A percentile compares a stretch with the other conserved stretches of the same genome.
Conservation (phyloP, 2,329 filamentous ascomycete species). For the Colletotrichum truncatum region DNA sequence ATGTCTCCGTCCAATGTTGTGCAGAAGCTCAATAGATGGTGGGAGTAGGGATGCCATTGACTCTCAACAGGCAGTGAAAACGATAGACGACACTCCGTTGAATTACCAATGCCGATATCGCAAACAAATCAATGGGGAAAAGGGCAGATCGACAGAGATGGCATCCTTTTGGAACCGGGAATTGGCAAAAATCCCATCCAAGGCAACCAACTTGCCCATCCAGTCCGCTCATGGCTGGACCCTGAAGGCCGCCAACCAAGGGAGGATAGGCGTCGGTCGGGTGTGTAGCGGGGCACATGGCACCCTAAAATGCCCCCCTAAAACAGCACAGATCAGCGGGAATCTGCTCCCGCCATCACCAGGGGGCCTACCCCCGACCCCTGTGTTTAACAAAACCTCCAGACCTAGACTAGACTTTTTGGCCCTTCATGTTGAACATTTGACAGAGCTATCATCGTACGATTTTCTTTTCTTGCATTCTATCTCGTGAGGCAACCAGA, state of each 20-base stretch:
- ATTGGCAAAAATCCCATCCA: conserved; percentile 1
- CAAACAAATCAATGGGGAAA: no score
- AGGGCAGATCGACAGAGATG: not conserved
- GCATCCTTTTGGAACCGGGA: not conserved
- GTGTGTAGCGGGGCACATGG: not conserved
- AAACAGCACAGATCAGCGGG: conserved; percentile 1
- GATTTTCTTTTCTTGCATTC: not conserved
- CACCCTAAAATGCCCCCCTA: not conserved
- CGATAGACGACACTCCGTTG: no score
- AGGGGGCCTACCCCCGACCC: no score
- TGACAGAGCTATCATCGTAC: not conserved
- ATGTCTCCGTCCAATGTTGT: no score
- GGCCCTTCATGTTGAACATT: not conserved
- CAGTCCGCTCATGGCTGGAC: not conserved
- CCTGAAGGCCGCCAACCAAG: not conserved
- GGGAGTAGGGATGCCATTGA: no score
- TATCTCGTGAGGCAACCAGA: not conserved
- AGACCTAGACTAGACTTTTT: not conserved
- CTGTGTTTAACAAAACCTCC: not conserved
- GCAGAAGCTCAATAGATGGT: no score
- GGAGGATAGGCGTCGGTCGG: not conserved
- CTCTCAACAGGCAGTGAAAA: no score
- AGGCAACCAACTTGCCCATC: not conserved
- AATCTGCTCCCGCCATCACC: not conserved
- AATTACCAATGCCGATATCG: no score